Base-by-base conservation (phyloP, 371 early-diverging fungal genomes). In the Apophysomyces sp. region DNA sequence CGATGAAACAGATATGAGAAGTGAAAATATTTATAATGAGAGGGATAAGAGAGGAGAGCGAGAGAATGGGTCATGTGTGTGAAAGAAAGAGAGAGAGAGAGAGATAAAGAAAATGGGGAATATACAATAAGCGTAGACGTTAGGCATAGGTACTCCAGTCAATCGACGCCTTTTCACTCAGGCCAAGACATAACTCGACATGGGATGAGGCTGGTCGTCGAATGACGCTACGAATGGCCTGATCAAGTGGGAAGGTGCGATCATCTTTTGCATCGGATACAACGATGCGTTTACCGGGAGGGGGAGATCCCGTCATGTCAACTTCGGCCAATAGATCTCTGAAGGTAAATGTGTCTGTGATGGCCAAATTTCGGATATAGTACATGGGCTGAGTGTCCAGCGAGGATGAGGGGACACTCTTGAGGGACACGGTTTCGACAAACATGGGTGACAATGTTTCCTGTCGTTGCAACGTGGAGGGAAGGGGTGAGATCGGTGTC, bases 301-400 rank as follows among this genome's bases (percentile, higher is more conserved):
- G 81, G n/a, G 78, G 77, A 1, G 70, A 52, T 13, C 72, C 74
- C n/a, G 64, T 68, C 65, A 76, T 65, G 44, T 78, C 81, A 7
- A 75, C 73, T 55, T 78, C 78, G 12, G 62, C 61, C 53, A 81
- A 56, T 2, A 78, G 58, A 56, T 81, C 75, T 39, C 73, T 57
- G 68, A 81, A 81, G n/a, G 81, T 81, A 36, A 73, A 81, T 0
- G 68, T 65, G 37, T 81, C 78, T 9, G 81, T 76, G 52, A 81
- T 81, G 57, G 77, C 81, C 37, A 81, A 52, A 55, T 81, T 81
- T 28, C 73, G 73, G 30, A 81, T 64, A 53, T 70, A 73, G 60
- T 80, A 80, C 7, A 58, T 63, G 28, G 69, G 49, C 9, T 29
- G 34, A 12, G 55, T 28, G 15, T 44, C 36, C 51, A 58, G 41